phyloP scores from a whole-genome alignment of 805 yeast genomes.

The Ogataea minuta region DNA sequence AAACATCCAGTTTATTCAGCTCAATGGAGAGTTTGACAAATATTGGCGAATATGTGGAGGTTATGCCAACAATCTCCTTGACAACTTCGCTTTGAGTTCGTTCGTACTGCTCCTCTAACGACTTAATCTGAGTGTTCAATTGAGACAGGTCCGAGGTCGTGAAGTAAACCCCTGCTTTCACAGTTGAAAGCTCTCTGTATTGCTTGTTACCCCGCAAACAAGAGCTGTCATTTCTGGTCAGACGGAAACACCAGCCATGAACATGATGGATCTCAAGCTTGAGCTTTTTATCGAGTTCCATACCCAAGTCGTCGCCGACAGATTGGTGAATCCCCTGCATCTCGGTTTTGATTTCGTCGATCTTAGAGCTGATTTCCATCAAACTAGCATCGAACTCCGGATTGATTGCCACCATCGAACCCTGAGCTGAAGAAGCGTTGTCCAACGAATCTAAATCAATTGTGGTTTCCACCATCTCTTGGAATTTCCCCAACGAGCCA shows the following conservation, averaged over 20 bases:
- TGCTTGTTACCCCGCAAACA: slow-evolving; percentile 62
- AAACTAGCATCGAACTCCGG: slow-evolving; percentile 87
- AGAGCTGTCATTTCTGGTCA: slow-evolving; percentile 86
- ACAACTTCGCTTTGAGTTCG: slow-evolving; percentile 75
- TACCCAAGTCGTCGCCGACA: slow-evolving; percentile 69
- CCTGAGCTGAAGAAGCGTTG: slow-evolving; percentile 56
- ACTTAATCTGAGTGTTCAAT: slow-evolving; percentile 57
- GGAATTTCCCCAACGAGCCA: slow-evolving; percentile 58
- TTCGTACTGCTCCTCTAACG: slow-evolving; percentile 65
- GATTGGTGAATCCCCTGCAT: slow-evolving; percentile 61
- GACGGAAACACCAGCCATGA: slow-evolving; percentile 93
- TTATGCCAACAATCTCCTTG: slow-evolving; percentile 75
- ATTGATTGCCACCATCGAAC: slow-evolving; percentile 60
- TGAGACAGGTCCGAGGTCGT: slow-evolving; percentile 65
- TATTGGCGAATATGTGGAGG: slow-evolving; percentile 78
- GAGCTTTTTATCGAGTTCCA: slow-evolving; percentile 84
- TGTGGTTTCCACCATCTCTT: slow-evolving; percentile 88
- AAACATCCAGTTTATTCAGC: slow-evolving; percentile 77
- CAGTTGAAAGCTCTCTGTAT: slow-evolving; percentile 81
- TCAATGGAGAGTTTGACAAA: slow-evolving; percentile 63
- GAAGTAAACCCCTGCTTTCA: slow-evolving; percentile 93
- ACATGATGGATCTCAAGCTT: slow-evolving; percentile 84
- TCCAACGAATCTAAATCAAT: slow-evolving; percentile 83
- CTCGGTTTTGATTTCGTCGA: slow-evolving; percentile 51
- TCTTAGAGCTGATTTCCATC: slow-evolving; percentile 53